These are phyloP conservation scores for Aspergillus indologenus DNA, from an alignment of 495 filamentous ascomycete species.

Conservation along the genomic window DNA sequence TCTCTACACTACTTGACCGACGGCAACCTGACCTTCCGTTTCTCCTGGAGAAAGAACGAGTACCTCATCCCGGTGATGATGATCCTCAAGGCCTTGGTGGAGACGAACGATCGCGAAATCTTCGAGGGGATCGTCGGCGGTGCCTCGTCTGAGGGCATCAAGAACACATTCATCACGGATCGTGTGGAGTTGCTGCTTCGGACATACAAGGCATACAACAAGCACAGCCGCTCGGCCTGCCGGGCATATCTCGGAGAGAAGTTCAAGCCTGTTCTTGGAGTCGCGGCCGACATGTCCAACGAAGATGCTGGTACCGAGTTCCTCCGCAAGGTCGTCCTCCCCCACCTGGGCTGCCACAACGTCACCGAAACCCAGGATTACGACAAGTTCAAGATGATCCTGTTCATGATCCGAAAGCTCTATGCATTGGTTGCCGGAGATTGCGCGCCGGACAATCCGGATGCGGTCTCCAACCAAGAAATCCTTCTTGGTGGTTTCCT, in stretches of 20 bases:
- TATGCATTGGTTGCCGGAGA: slow-evolving; percentile 90
- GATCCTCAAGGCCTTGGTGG: slow-evolving; percentile 89
- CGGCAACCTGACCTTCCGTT: slow-evolving; percentile 93
- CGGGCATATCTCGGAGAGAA: slow-evolving; percentile 81
- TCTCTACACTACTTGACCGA: slow-evolving; percentile 93
- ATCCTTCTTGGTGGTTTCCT: slow-evolving; percentile 88
- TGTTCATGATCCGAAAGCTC: slow-evolving; percentile 95
- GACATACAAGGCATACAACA: slow-evolving; percentile 84
- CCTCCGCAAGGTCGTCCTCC: slow-evolving; percentile 81
- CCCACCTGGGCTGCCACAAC: slow-evolving; percentile 79
- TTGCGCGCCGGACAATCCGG: slow-evolving; percentile 89
- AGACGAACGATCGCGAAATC: slow-evolving; percentile 95
- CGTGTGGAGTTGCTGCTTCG: slow-evolving; percentile 87
- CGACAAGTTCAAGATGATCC: slow-evolving; percentile 90
- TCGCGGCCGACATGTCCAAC: slow-evolving; percentile 74
- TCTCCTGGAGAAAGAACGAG: slow-evolving; percentile 97
- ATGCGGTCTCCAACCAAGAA: slow-evolving; percentile 93
- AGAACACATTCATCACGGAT: slow-evolving; percentile 92
- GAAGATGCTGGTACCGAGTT: slow-evolving; percentile 89
- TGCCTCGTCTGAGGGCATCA: slow-evolving; percentile 65
- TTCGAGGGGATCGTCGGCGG: slow-evolving; percentile 83
- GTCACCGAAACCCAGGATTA: slow-evolving; percentile 76
- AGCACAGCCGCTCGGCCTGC: slow-evolving; percentile 75
- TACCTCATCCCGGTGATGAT: slow-evolving; percentile 93
- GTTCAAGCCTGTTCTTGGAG: slow-evolving; percentile 80